phyloP scores from a whole-genome alignment of 2,329 filamentous ascomycete genomes.

The Fusarium sulawesiense region DNA sequence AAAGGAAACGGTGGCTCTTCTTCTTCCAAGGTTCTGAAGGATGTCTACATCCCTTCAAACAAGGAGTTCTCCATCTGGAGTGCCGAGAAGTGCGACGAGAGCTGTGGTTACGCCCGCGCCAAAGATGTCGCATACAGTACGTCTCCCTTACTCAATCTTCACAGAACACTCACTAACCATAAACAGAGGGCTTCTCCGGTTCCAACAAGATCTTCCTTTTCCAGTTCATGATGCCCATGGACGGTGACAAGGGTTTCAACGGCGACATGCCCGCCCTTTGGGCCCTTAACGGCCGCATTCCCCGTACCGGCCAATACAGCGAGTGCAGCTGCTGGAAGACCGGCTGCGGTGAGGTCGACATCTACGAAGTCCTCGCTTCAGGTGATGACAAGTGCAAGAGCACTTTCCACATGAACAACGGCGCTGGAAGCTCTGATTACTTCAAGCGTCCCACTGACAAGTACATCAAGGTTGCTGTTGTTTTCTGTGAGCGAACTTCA shows the following conservation, averaged over 20 bases:
- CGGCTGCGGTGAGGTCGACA: constrained; percentile 79
- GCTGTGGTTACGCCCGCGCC: constrained; percentile 59
- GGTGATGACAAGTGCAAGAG: constrained; percentile 76
- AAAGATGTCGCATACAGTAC: constrained; percentile 59
- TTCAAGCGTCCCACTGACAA: constrained; percentile 71
- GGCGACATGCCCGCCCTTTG: constrained; percentile 79
- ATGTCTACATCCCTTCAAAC: constrained; percentile 55
- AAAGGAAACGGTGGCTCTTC: constrained; percentile 54
- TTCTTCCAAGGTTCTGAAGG: constrained; percentile 54
- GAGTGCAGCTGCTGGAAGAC: constrained; percentile 78
- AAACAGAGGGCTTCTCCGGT: constrained; percentile 75
- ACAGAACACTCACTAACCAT: constrained; percentile 6
- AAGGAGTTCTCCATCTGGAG: constrained; percentile 61
- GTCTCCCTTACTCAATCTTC: constrained; percentile 10
- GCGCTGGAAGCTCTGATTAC: constrained; percentile 76
- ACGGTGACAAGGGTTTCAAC: constrained; percentile 63
- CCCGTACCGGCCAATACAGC: constrained; percentile 76
- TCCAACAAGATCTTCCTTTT: constrained; percentile 78
- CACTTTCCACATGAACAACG: constrained; percentile 73
- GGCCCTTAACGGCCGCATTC: constrained; percentile 79
- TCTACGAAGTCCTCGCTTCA: constrained; percentile 75
- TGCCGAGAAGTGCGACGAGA: constrained; percentile 55
- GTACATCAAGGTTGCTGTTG: constrained; percentile 72
- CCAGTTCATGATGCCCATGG: constrained; percentile 77
- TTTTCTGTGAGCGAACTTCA: constrained; percentile 65